These are phyloP conservation scores for Phytophthora pseudosyringae DNA, from an alignment of 352 stramenopile genomes.

Conservation along the genomic window DNA sequence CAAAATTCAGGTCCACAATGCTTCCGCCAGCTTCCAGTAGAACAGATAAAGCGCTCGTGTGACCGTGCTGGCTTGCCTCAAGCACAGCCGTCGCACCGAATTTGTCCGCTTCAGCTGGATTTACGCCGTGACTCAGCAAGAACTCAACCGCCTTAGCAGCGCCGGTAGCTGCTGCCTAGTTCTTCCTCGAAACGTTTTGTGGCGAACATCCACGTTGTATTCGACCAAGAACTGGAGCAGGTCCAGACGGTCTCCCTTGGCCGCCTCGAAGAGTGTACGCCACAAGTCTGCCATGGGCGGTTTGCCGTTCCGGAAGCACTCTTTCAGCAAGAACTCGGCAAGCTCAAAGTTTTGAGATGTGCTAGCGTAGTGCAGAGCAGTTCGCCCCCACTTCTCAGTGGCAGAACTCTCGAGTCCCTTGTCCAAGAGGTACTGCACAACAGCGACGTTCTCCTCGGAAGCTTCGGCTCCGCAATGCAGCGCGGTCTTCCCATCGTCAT, in stretches of 20 bases:
- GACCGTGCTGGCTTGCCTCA: constrained; percentile 1
- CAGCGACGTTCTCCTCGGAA: not conserved
- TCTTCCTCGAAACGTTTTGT: not conserved
- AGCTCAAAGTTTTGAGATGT: not conserved
- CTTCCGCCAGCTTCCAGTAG: not conserved
- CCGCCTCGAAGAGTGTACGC: not conserved
- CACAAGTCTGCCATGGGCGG: not conserved
- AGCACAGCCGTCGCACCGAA: constrained; percentile 9
- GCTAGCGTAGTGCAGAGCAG: constrained; percentile 5
- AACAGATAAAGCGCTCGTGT: not conserved
- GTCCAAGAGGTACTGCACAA: constrained; percentile 7
- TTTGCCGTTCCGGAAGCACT: not conserved
- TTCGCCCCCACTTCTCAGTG: not conserved
- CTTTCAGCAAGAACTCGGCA: not conserved
- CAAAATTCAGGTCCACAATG: not conserved
- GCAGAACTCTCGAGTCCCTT: not conserved
- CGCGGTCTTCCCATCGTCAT: not conserved
- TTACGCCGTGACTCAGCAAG: not conserved
- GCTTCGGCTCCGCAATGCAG: not conserved
- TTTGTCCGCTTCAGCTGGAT: constrained; percentile 1
- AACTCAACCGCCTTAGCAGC: not conserved
- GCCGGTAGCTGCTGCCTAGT: not conserved
- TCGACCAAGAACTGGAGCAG: not conserved
- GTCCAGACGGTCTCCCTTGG: not conserved
- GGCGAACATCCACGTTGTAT: not conserved